Evolutionary conservation across 1,284 basidiomycete genomes (phyloP).

Genomic region (Papiliotrema laurentii): DNA sequence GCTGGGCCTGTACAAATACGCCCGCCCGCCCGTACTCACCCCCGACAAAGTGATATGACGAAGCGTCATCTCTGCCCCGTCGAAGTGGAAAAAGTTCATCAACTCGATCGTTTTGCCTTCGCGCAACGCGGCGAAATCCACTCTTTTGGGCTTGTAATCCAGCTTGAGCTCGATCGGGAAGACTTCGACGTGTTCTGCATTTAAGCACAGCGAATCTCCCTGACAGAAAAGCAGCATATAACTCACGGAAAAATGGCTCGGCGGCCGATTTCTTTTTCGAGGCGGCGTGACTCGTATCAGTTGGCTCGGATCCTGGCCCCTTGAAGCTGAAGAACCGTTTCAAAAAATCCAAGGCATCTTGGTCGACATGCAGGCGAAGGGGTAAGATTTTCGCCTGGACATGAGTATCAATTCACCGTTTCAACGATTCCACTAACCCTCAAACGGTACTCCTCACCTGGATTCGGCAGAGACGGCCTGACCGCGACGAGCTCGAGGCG

Average conservation of each 20-base stretch:
- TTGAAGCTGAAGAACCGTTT: conserved; percentile 94
- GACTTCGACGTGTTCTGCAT: conserved; percentile 45
- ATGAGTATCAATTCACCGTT: background rate
- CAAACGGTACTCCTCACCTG: conserved; percentile 73
- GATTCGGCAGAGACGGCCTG: conserved; percentile 56
- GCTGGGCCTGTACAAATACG: background rate
- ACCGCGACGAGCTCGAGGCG: conserved; percentile 72
- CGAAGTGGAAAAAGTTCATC: conserved; percentile 99
- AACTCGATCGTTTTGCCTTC: conserved; percentile 91
- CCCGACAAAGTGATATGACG: conserved; percentile 87
- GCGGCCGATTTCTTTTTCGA: conserved; percentile 21
- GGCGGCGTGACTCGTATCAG: conserved; percentile 40
- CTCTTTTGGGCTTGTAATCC: conserved; percentile 96
- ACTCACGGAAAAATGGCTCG: conserved; percentile 48
- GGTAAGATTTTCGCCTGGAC: conserved; percentile 78
- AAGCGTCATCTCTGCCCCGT: conserved; percentile 95
- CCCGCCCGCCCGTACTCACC: conserved; percentile 53
- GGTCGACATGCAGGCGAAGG: conserved; percentile 88
- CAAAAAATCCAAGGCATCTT: conserved; percentile 95
- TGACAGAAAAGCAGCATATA: background rate
- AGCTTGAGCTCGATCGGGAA: conserved; percentile 78
- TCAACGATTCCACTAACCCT: conserved; percentile 55
- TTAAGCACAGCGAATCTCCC: background rate
- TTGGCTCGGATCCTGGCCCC: conserved; percentile 52
- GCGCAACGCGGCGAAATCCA: conserved; percentile 86